These are phyloP conservation scores for Lepidium didymum DNA, from an alignment of 345 rosid species.

Conservation along the genomic window DNA sequence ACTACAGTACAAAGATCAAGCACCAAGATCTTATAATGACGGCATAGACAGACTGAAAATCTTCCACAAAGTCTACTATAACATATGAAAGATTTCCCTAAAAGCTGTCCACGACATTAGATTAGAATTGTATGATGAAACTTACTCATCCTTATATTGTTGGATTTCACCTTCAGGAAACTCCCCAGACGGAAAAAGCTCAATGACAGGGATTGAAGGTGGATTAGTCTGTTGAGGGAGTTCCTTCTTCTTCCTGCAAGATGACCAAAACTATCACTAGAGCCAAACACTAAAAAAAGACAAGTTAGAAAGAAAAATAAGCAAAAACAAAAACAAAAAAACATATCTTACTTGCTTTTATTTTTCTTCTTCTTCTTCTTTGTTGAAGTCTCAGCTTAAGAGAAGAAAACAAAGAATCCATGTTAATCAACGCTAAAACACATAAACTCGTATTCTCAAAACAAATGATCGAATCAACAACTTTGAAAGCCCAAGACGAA, in stretches of 20 bases:
- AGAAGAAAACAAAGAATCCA: background rate
- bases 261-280: constrained; percentile 3
- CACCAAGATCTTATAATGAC: background rate
- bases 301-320: background rate
- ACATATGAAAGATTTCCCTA: background rate
- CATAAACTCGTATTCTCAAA: background rate
- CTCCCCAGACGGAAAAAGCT: constrained; percentile 88
- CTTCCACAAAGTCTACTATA: background rate
- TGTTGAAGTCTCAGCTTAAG: constrained; percentile 47
- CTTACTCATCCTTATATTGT: constrained; percentile 91
- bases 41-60: background rate
- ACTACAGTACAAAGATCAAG: constrained; percentile 33
- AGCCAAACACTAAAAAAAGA: background rate
- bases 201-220: constrained; percentile 64
- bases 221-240: constrained; percentile 71
- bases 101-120: background rate
- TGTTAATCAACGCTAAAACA: background rate
- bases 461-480: background rate
- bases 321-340: background rate
- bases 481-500: background rate
- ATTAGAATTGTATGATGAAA: background rate
- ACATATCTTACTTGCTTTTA: constrained; percentile 76
- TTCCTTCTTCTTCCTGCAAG: constrained; percentile 79
- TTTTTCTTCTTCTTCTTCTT: constrained; percentile 97
- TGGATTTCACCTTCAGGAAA: constrained; percentile 99